Evolutionary conservation across 345 rosid species (phyloP).

Genomic region (Lumnitzera racemosa): DNA sequence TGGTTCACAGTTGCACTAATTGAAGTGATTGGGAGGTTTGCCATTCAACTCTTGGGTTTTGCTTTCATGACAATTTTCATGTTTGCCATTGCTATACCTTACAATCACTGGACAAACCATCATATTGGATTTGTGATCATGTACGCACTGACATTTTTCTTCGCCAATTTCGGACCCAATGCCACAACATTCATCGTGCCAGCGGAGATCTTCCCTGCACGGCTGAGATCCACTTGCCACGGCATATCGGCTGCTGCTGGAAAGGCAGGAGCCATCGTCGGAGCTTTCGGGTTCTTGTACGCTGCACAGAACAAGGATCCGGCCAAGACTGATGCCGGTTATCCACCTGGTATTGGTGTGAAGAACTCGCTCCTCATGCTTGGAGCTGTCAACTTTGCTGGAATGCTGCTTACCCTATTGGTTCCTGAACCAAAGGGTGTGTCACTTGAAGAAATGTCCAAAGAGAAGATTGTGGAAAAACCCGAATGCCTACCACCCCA

Average conservation of each 20-base stretch:
- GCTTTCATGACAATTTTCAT: constrained; percentile 62
- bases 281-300: constrained; percentile 52
- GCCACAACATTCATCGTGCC: constrained; percentile 56
- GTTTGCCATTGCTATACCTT: constrained; percentile 64
- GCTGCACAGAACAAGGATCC: constrained; percentile 11
- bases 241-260: constrained; percentile 57
- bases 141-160: constrained; percentile 54
- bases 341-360: constrained; percentile 45
- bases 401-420: constrained; percentile 42
- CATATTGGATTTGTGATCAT: constrained; percentile 39
- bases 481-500: too few species aligned
- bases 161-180: constrained; percentile 58
- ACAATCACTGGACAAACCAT: constrained; percentile 47
- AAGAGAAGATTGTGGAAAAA: constrained; percentile 30
- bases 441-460: constrained; percentile 50
- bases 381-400: constrained; percentile 36
- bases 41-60: constrained; percentile 52
- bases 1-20: constrained; percentile 61
- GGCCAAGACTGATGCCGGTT: too few species aligned
- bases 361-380: constrained; percentile 41
- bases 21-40: constrained; percentile 46
- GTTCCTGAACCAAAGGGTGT: constrained; percentile 52
- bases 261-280: constrained; percentile 51
- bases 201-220: constrained; percentile 51
- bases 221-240: constrained; percentile 57